These are phyloP conservation scores for Penicillium malachiteum DNA, from an alignment of 495 filamentous ascomycete species.

Conservation along the genomic window DNA sequence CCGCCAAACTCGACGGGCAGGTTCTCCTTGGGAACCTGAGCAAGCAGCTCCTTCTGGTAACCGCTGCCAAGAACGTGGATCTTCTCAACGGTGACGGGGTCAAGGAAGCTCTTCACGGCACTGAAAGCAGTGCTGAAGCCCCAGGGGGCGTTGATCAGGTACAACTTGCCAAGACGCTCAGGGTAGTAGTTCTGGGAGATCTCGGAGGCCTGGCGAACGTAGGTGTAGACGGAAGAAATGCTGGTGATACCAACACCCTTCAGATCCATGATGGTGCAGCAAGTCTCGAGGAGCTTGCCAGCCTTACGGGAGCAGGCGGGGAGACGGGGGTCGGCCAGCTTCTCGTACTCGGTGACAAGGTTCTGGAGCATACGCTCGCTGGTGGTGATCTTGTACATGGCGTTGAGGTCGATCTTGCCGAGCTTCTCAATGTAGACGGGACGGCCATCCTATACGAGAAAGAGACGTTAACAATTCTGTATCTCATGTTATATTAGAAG, in stretches of 20 bases:
- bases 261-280: conserved; percentile 94
- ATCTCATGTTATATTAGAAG: too few relatives aligned
- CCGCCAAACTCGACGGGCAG: conserved; percentile 86
- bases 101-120: conserved; percentile 86
- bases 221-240: conserved; percentile 78
- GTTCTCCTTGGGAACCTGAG: conserved; percentile 87
- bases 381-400: conserved; percentile 92
- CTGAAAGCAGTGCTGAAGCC: conserved; percentile 81
- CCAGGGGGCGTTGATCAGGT: conserved; percentile 97
- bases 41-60: conserved; percentile 80
- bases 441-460: conserved; percentile 72
- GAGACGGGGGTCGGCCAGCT: conserved; percentile 84
- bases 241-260: conserved; percentile 87
- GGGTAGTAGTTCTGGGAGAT: conserved; percentile 99
- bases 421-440: conserved; percentile 96
- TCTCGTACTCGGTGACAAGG: conserved; percentile 95
- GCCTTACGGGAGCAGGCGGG: conserved; percentile 94
- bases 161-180: conserved; percentile 83
- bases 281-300: conserved; percentile 88
- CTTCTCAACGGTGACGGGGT: conserved; percentile 94
- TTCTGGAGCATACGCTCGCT: conserved; percentile 93
- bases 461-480: not conserved
- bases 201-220: conserved; percentile 73
- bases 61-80: conserved; percentile 82
- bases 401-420: conserved; percentile 84